phyloP scores from a whole-genome alignment of 805 yeast genomes.

The Wickerhamomyces sydowiorum region DNA sequence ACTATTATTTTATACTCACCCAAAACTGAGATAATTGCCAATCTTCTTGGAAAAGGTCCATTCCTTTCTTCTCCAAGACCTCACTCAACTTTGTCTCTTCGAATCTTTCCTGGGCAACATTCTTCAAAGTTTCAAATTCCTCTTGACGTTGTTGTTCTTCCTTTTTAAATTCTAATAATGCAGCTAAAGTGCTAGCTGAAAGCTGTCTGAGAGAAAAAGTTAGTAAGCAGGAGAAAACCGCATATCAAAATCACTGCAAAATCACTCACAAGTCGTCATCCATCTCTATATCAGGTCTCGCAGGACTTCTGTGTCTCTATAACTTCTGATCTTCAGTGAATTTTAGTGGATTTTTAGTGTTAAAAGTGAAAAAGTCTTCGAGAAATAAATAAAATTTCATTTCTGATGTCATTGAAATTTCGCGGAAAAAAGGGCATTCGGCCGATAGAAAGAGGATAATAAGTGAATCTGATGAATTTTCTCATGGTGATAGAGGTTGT shows the following conservation, averaged over 20 bases:
- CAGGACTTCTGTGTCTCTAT: too few species aligned
- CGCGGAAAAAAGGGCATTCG: too few species aligned
- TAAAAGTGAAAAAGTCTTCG: too few species aligned
- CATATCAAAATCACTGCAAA: background rate
- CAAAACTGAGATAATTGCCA: conserved; percentile 96
- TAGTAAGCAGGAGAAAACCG: too few species aligned
- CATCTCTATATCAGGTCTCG: too few species aligned
- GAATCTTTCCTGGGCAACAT: conserved; percentile 46
- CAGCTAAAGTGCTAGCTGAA: conserved; percentile 46
- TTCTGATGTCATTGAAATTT: too few species aligned
- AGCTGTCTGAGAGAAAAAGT: conserved; percentile 21
- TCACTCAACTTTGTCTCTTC: conserved; percentile 20
- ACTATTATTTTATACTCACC: conserved; percentile 27
- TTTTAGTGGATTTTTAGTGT: too few species aligned
- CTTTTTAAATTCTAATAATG: conserved; percentile 49
- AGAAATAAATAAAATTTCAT: too few species aligned
- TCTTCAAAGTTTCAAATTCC: conserved; percentile 64
- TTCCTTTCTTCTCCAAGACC: conserved; percentile 35
- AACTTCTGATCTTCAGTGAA: too few species aligned
- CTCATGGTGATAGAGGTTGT: too few species aligned
- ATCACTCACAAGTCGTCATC: conserved; percentile 15
- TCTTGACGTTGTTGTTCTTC: conserved; percentile 54
- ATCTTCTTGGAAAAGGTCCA: conserved; percentile 79
- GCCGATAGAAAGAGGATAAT: too few species aligned
- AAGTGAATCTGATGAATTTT: too few species aligned